Evolutionary conservation across 441 rosid genomes (phyloP).

Genomic region (Theobroma grandiflorum): DNA sequence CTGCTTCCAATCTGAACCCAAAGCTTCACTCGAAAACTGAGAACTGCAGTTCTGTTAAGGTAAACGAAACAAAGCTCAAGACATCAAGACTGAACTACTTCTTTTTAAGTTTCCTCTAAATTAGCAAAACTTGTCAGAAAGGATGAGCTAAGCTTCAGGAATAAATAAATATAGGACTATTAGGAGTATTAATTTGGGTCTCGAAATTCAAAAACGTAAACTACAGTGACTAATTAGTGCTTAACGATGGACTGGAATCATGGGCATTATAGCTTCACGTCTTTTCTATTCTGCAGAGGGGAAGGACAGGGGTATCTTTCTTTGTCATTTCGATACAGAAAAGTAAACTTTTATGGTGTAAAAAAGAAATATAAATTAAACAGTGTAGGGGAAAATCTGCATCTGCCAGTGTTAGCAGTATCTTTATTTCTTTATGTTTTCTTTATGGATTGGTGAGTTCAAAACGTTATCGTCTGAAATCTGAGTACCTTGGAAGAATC

Average conservation of each 20-base stretch:
- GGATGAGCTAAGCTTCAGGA: conserved; percentile 21
- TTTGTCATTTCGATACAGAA: conserved; percentile 24
- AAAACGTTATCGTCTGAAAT: conserved; percentile 23
- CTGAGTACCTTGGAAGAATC: conserved; percentile 7
- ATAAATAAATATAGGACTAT: background rate
- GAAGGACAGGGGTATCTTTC: conserved; percentile 2
- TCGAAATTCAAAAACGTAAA: conserved; percentile 13
- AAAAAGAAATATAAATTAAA: background rate
- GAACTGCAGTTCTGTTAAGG: conserved; percentile 37
- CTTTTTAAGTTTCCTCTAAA: conserved; percentile 9
- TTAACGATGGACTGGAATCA: background rate
- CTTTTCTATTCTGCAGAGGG: background rate
- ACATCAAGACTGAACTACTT: background rate
- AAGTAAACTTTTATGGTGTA: conserved; percentile 15
- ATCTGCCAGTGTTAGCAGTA: background rate
- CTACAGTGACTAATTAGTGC: background rate
- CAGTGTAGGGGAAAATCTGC: background rate
- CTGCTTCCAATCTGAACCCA: conserved; percentile 34
- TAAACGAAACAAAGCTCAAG: conserved; percentile 15
- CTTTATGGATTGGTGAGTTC: background rate
- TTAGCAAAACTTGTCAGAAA: conserved; percentile 12
- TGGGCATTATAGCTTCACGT: conserved; percentile 9
- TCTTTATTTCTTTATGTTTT: background rate
- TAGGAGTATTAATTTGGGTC: background rate
- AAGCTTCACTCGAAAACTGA: conserved; percentile 37